These are phyloP conservation scores for Scheffersomyces insectosa DNA, from an alignment of 1,139 yeast species.

Conservation along the genomic window DNA sequence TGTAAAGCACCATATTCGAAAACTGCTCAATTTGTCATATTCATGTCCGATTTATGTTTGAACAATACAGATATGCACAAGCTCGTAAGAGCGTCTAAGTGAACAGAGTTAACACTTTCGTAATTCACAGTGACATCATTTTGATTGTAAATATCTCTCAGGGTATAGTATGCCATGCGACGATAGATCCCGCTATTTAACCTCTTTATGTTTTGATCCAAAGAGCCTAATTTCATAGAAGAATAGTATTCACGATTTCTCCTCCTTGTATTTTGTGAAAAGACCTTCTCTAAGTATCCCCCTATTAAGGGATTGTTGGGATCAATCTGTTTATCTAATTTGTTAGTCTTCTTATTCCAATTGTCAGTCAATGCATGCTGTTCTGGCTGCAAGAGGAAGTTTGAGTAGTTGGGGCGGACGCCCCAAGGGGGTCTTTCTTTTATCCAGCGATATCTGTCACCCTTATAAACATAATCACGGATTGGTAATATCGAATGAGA, in stretches of 20 bases:
- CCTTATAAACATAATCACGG: slow-evolving; percentile 8
- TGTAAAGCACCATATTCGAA: too few species aligned
- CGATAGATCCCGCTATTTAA: neutral
- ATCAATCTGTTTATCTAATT: neutral
- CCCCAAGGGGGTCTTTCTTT: slow-evolving; percentile 3
- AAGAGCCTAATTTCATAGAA: neutral
- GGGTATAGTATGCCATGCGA: neutral
- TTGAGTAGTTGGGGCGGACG: slow-evolving; percentile 3
- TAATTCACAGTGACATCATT: slow-evolving; percentile 1
- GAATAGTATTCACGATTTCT: slow-evolving; percentile 2
- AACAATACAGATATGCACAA: slow-evolving; percentile 6
- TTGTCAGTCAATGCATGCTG: slow-evolving; percentile 9
- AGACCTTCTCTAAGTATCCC: neutral
- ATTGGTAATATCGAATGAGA: slow-evolving; percentile 8
- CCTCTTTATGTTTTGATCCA: neutral
- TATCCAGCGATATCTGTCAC: slow-evolving; percentile 8
- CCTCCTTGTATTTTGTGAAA: neutral
- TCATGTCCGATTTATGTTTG: slow-evolving; percentile 7
- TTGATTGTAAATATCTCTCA: neutral
- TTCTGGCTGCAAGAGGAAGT: slow-evolving; percentile 5
- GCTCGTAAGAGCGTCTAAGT: slow-evolving; percentile 6
- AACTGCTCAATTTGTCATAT: neutral
- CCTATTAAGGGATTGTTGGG: neutral
- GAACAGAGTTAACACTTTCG: slow-evolving; percentile 6
- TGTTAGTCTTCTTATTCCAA: slow-evolving; percentile 5